Conservation (phyloP, 768 basidiomycete species). For the Lentinula raphanica region DNA sequence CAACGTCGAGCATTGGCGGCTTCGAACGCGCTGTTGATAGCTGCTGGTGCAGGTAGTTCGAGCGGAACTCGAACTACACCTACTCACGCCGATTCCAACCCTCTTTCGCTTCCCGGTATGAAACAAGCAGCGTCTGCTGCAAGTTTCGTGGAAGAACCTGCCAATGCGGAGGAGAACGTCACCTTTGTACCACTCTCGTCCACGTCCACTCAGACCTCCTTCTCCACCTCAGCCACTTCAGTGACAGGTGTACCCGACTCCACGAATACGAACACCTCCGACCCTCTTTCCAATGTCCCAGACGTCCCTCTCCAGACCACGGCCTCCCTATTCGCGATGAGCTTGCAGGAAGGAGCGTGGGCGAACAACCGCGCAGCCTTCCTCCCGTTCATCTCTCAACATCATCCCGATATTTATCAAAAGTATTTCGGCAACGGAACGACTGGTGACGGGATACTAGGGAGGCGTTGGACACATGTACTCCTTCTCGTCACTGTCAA, state of each 20-base stretch:
- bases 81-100: not conserved
- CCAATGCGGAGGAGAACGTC: too few relatives aligned
- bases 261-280: not conserved
- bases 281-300: not conserved
- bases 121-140: not conserved
- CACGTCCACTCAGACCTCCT: not conserved
- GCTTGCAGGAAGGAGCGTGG: constrained; percentile 2
- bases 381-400: not conserved
- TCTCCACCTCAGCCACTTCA: not conserved
- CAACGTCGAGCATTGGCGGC: not conserved
- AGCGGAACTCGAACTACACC: not conserved
- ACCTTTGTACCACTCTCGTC: not conserved
- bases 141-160: not conserved
- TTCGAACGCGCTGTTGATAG: not conserved
- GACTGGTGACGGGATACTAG: not conserved
- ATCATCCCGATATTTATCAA: not conserved
- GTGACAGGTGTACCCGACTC: not conserved
- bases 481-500: not conserved
- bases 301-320: not conserved
- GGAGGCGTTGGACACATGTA: not conserved
- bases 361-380: not conserved
- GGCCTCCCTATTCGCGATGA: not conserved
- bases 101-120: not conserved
- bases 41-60: not conserved
- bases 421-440: constrained; percentile 4